phyloP scores from a whole-genome alignment of 1,284 basidiomycete genomes.

The Agaricales sp. region DNA sequence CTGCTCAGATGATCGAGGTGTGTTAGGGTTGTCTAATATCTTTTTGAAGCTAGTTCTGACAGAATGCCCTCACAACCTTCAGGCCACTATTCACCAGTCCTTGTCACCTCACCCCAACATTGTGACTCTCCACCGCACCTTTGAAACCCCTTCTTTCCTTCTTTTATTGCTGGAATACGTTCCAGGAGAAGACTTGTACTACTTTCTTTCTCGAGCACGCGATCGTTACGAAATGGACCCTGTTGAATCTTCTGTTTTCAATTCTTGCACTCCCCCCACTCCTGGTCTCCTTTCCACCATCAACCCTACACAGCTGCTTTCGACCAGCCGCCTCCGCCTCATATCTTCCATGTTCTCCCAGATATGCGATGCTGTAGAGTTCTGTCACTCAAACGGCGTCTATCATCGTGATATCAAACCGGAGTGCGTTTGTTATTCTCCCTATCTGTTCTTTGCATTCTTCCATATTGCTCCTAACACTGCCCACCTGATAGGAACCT shows the following conservation, averaged over 20 bases:
- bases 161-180: constrained; percentile 86
- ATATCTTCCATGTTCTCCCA: constrained; percentile 95
- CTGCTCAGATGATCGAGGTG: constrained; percentile 84
- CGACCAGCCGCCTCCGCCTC: constrained; percentile 78
- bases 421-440: constrained; percentile 31
- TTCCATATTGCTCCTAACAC: too few relatives aligned
- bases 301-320: constrained; percentile 75
- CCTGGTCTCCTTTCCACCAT: constrained; percentile 88
- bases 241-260: constrained; percentile 37
- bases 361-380: constrained; percentile 96
- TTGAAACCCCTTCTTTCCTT: constrained; percentile 73
- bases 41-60: too few relatives aligned
- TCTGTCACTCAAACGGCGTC: constrained; percentile 90
- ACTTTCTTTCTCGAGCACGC: constrained; percentile 91
- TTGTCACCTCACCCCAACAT: constrained; percentile 89
- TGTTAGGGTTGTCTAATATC: constrained; percentile 14
- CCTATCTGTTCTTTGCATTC: too few relatives aligned
- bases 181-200: constrained; percentile 93
- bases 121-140: constrained; percentile 87
- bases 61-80: constrained; percentile 9
- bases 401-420: constrained; percentile 99
- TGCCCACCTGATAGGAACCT: constrained; percentile 70
- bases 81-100: constrained; percentile 93
- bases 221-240: constrained; percentile 65
- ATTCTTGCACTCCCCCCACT: constrained; percentile 79